These are phyloP conservation scores for Rosa hybrid DNA, from an alignment of 331 rosid genomes.

Conservation along the genomic window DNA sequence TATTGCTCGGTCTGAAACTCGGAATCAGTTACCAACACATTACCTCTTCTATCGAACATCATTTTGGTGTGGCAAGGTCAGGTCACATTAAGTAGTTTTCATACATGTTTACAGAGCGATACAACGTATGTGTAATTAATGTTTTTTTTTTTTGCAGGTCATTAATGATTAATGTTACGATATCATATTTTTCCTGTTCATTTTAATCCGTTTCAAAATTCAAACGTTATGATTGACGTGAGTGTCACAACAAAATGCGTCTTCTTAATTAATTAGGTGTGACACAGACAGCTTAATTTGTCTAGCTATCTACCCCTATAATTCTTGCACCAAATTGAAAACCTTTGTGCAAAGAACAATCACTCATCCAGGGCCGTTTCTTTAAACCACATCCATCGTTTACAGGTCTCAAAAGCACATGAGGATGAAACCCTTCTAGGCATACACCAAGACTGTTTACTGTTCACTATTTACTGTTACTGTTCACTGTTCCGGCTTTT, in stretches of 20 bases:
- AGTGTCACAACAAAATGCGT: background rate
- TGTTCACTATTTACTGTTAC: background rate
- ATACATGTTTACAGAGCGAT: background rate
- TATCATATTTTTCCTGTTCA: background rate
- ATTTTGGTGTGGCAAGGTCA: background rate
- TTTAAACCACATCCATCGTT: background rate
- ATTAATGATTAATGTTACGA: background rate
- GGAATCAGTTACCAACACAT: background rate
- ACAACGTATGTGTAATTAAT: background rate
- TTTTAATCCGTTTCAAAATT: background rate
- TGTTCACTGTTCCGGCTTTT: background rate
- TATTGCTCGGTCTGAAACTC: background rate
- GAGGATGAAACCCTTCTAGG: conserved; percentile 11
- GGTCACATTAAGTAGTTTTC: background rate
- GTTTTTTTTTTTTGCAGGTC: background rate
- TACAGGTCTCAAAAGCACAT: background rate
- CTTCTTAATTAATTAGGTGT: background rate
- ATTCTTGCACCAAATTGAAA: background rate
- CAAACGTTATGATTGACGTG: background rate
- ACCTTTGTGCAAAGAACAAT: conserved; percentile 4
- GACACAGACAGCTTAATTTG: background rate
- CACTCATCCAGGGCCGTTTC: conserved; percentile 1
- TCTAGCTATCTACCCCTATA: background rate
- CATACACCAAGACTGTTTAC: background rate
- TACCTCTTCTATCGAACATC: background rate